A percentile compares a stretch with the other conserved stretches of the same genome.
Conservation (phyloP, 2,329 filamentous ascomycete species). For the Periconia sp. region DNA sequence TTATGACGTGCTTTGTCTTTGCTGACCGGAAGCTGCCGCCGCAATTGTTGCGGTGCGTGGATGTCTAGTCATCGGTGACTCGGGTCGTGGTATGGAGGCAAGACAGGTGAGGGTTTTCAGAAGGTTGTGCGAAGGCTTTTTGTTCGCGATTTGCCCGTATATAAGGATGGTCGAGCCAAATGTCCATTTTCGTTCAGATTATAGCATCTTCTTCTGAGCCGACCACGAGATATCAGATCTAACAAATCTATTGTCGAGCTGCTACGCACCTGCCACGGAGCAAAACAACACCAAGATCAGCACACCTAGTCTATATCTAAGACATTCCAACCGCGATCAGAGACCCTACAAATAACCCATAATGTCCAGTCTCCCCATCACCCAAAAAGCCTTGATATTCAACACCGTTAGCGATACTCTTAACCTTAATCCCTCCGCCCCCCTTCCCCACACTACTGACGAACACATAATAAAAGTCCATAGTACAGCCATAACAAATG, state of each 20-base stretch:
- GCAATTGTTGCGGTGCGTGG: not conserved
- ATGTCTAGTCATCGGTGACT: slow-evolving; percentile 1
- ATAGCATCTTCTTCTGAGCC: not conserved
- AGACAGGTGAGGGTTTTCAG: too few relatives aligned
- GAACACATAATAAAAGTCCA: slow-evolving; percentile 52
- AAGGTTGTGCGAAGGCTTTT: too few relatives aligned
- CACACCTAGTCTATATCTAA: not conserved
- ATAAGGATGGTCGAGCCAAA: too few relatives aligned
- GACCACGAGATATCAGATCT: not conserved
- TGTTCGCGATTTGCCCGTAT: too few relatives aligned
- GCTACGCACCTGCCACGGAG: not conserved
- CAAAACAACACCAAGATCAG: not conserved
- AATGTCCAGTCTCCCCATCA: slow-evolving; percentile 12
- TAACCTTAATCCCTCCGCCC: slow-evolving; percentile 13
- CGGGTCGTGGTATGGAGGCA: not conserved
- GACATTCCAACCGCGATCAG: not conserved
- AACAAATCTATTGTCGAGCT: not conserved
- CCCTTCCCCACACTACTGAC: slow-evolving; percentile 11
- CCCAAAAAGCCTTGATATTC: slow-evolving; percentile 25
- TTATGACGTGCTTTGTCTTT: not conserved
- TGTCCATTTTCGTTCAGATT: too few relatives aligned
- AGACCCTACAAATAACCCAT: not conserved
- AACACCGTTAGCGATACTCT: slow-evolving; percentile 20
- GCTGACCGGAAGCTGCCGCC: not conserved
- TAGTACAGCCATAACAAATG: slow-evolving; percentile 48